Base-by-base conservation (phyloP, 164 flowering plant species). In the Piper betle region DNA sequence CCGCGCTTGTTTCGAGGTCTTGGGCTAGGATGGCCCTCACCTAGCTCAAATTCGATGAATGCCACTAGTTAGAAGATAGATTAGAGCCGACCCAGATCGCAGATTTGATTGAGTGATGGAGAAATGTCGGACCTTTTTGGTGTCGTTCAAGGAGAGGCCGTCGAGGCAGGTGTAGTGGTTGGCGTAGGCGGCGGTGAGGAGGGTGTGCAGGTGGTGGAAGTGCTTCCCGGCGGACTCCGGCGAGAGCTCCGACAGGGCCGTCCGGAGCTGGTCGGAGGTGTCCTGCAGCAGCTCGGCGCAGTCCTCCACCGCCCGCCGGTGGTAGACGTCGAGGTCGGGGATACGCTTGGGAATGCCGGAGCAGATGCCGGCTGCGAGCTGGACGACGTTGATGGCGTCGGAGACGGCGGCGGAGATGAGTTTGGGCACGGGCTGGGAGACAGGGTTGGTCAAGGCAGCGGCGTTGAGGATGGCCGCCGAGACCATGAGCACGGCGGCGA, bases 91-190 rank as follows among this genome's bases (percentile, higher is more conserved):
- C 50, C 9, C 50, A 3, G 50, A 8, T 8, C 12, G 12, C 12
- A 1, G 1, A 43, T 43, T 43, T 15, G 8, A 43, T 43, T 15
- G 12, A 7, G 8, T 43, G 12, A 43, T 43, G 4, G 50, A 15
- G 12, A 15, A 43, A 6, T 43, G 4, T 43, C 12, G 50, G 8
- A 15, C 50, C 50, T 43, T 3, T 2, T 43, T 43, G 12, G 50
- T 43, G 50, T 43, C 50, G 50, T 43, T 43, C 50, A 43, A 43
- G 3, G 80, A 80, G 52, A 91, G 80, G 11, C 96, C 98, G 39
- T 92, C 98, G 15, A 92, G 86, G 69, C 96, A 92, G 1, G 96
- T 89, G 78, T 72, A 69, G 66, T 81, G 89, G 64, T 91, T 85
- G 25, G 98, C 88, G 77, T 85, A 85, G 13, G 91, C 88, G 2